These are phyloP conservation scores for Lasiodiplodia citricola DNA, from an alignment of 2,329 filamentous ascomycete species.

Conservation along the genomic window DNA sequence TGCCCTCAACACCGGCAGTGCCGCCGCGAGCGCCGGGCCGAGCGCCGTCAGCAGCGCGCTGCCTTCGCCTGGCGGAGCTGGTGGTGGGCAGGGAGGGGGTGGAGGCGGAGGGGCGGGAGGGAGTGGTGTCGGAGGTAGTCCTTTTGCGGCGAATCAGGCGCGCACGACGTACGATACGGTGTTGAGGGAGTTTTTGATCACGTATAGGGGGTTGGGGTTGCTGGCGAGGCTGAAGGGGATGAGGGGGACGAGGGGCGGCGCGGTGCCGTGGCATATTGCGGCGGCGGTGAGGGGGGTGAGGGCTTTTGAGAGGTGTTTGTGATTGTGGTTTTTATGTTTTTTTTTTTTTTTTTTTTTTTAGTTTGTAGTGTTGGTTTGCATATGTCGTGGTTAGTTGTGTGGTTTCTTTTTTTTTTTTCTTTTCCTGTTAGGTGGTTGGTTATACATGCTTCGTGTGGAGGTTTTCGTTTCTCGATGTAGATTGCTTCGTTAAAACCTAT, in stretches of 20 bases:
- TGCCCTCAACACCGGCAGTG: conserved; percentile 18
- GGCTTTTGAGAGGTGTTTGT: conserved; percentile 53
- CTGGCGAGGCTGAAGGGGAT: conserved; percentile 69
- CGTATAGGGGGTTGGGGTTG: conserved; percentile 71
- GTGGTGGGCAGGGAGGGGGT: conserved; percentile 16
- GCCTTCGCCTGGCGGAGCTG: conserved; percentile 25
- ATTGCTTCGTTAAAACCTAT: too few species aligned
- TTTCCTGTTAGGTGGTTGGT: too few species aligned
- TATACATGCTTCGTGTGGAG: too few species aligned
- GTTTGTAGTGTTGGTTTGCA: not conserved
- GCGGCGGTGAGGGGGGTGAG: conserved; percentile 72
- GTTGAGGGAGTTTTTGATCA: conserved; percentile 71
- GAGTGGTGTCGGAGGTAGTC: not conserved
- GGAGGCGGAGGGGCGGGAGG: not conserved
- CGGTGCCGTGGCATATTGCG: conserved; percentile 79
- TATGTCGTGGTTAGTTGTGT: too few species aligned
- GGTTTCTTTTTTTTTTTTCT: too few species aligned
- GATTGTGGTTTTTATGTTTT: not conserved
- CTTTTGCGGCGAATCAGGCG: conserved; percentile 25
- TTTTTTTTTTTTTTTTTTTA: not conserved
- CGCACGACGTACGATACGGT: conserved; percentile 60
- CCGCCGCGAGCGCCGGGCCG: conserved; percentile 10
- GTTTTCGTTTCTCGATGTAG: too few species aligned
- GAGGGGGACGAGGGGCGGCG: conserved; percentile 61
- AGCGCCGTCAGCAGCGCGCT: conserved; percentile 14